Evolutionary conservation across 257 asterid species (phyloP).

Genomic region (Cinchona pubescens): DNA sequence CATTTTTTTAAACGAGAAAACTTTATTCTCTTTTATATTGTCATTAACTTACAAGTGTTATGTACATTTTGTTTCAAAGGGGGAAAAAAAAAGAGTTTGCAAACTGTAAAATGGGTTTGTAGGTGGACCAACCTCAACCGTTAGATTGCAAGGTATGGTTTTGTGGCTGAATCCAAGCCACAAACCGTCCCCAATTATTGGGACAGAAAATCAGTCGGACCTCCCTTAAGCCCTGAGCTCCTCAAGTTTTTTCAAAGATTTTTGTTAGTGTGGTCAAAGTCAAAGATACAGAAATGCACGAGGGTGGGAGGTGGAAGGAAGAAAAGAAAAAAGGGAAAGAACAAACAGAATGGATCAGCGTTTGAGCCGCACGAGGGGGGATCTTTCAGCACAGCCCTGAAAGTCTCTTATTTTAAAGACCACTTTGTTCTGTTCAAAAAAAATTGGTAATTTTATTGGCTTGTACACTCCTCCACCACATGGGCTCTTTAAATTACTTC

Average conservation of each 20-base stretch:
- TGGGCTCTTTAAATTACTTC: constrained; percentile 38
- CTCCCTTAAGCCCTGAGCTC: not conserved
- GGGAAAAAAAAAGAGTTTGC: not conserved
- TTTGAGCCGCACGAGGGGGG: constrained; percentile 78
- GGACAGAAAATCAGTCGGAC: not conserved
- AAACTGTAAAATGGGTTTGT: not conserved
- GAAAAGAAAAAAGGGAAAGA: constrained; percentile 11
- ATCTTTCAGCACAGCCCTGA: constrained; percentile 30
- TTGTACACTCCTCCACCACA: constrained; percentile 44
- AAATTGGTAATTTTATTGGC: constrained; percentile 6
- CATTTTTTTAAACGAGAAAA: too few relatives aligned
- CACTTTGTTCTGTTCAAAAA: constrained; percentile 40
- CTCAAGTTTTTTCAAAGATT: not conserved
- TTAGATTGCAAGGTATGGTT: too few relatives aligned
- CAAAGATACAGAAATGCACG: constrained; percentile 28
- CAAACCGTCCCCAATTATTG: too few relatives aligned
- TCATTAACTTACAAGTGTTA: too few relatives aligned
- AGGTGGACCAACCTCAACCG: not conserved
- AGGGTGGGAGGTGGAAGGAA: constrained; percentile 21
- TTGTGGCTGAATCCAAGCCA: too few relatives aligned
- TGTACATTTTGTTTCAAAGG: too few relatives aligned
- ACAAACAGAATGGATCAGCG: constrained; percentile 49
- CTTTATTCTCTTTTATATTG: too few relatives aligned
- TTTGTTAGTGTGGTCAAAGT: constrained; percentile 18
- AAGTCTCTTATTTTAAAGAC: constrained; percentile 20